Evolutionary conservation across 2,329 filamentous ascomycete genomes (phyloP).

Genomic region (Alternaria dauci): DNA sequence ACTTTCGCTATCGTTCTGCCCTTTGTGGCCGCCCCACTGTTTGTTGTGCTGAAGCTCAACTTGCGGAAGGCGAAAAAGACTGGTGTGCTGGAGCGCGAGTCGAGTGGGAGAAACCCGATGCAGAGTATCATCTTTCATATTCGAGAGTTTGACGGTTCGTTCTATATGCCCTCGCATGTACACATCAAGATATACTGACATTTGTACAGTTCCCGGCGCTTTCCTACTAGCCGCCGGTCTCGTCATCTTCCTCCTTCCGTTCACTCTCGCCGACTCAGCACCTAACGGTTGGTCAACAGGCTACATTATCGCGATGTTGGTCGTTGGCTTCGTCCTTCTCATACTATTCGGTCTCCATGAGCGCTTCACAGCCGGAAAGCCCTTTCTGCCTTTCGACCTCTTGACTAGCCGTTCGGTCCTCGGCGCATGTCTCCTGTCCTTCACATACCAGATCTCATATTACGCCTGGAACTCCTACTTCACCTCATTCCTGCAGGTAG

Average conservation of each 20-base stretch:
- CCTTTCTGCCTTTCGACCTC: conserved; percentile 53
- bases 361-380: conserved; percentile 45
- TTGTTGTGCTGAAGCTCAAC: conserved; percentile 60
- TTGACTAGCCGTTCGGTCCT: conserved; percentile 52
- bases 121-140: conserved; percentile 63
- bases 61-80: conserved; percentile 65
- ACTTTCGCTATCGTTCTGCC: conserved; percentile 70
- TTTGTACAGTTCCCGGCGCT: conserved; percentile 59
- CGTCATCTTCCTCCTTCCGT: conserved; percentile 74
- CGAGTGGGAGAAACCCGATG: conserved; percentile 53
- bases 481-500: conserved; percentile 50
- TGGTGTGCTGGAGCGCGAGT: conserved; percentile 58
- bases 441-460: conserved; percentile 36
- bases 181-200: not conserved
- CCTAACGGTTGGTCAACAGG: conserved; percentile 31
- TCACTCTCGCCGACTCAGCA: conserved; percentile 52
- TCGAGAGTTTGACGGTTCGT: conserved; percentile 65
- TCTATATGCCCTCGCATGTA: accelerated
- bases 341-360: conserved; percentile 50
- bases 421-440: conserved; percentile 59
- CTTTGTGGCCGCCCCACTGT: conserved; percentile 66
- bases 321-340: conserved; percentile 45
- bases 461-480: conserved; percentile 50
- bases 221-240: conserved; percentile 67
- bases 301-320: conserved; percentile 49